Conservation (phyloP, 768 basidiomycete species). For the Podaxis rugospora region DNA sequence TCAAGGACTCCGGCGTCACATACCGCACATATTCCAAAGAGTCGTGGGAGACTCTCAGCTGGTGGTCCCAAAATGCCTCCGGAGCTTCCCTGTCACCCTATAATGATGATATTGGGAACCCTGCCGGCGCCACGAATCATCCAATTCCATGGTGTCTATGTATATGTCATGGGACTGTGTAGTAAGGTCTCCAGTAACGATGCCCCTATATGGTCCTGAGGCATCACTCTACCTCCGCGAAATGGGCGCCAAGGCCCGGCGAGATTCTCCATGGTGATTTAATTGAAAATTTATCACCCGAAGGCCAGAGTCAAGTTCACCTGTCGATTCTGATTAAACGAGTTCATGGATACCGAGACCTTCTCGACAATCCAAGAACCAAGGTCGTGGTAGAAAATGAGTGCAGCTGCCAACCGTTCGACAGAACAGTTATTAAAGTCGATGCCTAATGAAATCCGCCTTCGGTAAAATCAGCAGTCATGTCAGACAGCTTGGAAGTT, state of each 20-base stretch:
- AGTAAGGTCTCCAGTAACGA: background rate
- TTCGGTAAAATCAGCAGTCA: background rate
- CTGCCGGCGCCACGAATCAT: background rate
- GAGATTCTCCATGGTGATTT: constrained; percentile 6
- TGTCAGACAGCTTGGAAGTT: background rate
- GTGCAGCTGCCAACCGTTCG: background rate
- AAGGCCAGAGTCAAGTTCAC: background rate
- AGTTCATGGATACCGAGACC: background rate
- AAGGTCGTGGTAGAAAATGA: background rate
- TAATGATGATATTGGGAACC: background rate
- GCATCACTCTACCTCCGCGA: background rate
- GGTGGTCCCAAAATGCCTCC: background rate
- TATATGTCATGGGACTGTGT: background rate
- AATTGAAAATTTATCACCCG: constrained; percentile 2
- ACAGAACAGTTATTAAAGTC: background rate
- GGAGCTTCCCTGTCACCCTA: constrained; percentile 4
- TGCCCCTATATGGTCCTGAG: background rate
- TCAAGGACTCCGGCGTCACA: background rate
- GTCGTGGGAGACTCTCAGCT: background rate
- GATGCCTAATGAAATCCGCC: background rate
- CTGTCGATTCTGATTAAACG: background rate
- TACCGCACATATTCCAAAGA: background rate
- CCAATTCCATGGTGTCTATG: background rate
- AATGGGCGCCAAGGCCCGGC: constrained; percentile 2
- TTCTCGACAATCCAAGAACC: background rate